These are phyloP conservation scores for Aureobasidium lini DNA, from an alignment of 2,329 filamentous ascomycete species.

Conservation along the genomic window DNA sequence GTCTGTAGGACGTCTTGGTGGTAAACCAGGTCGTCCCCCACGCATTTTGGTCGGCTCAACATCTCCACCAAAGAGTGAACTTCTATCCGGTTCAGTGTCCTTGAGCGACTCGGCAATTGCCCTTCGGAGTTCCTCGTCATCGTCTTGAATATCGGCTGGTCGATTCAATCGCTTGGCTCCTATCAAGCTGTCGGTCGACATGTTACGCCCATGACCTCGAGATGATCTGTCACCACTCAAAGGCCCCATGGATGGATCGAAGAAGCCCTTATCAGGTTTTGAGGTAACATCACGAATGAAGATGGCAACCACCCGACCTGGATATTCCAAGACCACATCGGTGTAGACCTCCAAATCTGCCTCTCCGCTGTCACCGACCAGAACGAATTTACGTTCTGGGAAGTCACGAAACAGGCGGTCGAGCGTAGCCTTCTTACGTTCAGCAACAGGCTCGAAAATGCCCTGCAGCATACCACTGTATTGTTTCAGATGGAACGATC, in stretches of 20 bases:
- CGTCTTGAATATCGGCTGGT: constrained; percentile 32
- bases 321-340: constrained; percentile 78
- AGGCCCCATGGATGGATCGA: constrained; percentile 54
- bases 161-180: constrained; percentile 26
- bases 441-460: constrained; percentile 94
- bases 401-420: constrained; percentile 85
- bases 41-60: not conserved
- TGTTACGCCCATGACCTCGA: constrained; percentile 22
- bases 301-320: constrained; percentile 72
- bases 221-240: constrained; percentile 21
- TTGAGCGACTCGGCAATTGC: constrained; percentile 42
- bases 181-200: constrained; percentile 24
- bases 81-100: constrained; percentile 31
- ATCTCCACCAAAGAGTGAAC: constrained; percentile 14
- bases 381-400: constrained; percentile 76
- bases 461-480: constrained; percentile 97
- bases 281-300: constrained; percentile 97
- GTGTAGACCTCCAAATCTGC: constrained; percentile 96
- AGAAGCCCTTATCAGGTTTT: constrained; percentile 63
- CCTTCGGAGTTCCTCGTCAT: constrained; percentile 40
- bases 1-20: constrained; percentile 27
- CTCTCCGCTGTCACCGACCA: constrained; percentile 93
- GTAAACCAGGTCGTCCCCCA: constrained; percentile 27
- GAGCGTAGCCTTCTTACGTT: constrained; percentile 82
- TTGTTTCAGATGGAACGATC: constrained; percentile 91